phyloP scores from a whole-genome alignment of 305 asterid species.

The Rubia occidens region DNA sequence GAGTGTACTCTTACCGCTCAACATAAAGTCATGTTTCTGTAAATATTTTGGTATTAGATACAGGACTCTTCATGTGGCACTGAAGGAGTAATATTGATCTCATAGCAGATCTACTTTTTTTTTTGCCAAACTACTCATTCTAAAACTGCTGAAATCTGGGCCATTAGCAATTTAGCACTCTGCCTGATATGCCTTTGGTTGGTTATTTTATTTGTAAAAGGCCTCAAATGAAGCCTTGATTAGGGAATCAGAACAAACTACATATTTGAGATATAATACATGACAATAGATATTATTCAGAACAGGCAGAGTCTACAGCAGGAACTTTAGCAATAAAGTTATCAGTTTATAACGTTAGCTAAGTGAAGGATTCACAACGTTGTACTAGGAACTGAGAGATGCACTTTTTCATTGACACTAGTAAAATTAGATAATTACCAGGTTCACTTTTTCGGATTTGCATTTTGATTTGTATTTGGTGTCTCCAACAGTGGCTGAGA shows the following conservation, averaged over 20 bases:
- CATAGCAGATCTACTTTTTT: no score
- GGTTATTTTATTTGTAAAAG: background rate
- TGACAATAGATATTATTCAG: background rate
- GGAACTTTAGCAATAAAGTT: background rate
- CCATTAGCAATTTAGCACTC: background rate
- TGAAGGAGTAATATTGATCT: no score
- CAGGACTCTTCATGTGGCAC: no score
- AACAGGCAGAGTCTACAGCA: background rate
- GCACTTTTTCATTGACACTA: background rate
- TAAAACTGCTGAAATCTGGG: background rate
- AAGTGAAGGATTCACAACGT: background rate
- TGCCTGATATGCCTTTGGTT: background rate
- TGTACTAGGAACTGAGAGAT: background rate
- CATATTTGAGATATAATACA: background rate
- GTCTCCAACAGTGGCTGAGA: slow-evolving; percentile 46
- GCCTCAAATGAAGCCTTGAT: no score
- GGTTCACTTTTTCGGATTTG: slow-evolving; percentile 65
- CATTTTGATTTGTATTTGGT: slow-evolving; percentile 30
- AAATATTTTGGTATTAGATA: no score
- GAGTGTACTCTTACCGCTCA: no score
- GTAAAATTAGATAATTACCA: slow-evolving; percentile 35
- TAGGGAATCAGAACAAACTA: no score
- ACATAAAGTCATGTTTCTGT: no score
- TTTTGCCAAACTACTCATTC: no score
- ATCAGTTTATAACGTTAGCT: background rate